A percentile compares a stretch with the other conserved stretches of the same genome.
phyloP scores from a whole-genome alignment of 768 basidiomycete genomes.

The Chiua virens region DNA sequence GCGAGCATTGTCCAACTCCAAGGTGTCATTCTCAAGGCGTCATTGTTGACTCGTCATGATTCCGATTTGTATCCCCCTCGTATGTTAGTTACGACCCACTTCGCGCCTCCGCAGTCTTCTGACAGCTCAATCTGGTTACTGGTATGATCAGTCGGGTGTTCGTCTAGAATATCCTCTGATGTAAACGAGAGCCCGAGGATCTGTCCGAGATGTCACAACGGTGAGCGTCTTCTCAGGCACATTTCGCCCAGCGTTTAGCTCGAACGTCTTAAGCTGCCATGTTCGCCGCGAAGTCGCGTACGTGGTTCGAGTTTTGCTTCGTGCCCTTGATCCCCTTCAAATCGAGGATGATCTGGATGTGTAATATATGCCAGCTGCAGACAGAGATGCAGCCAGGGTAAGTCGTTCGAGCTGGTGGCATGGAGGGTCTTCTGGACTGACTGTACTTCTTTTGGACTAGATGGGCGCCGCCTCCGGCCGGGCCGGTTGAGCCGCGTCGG shows the following conservation, averaged over 20 bases:
- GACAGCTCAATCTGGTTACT: background rate
- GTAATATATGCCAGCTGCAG: slow-evolving; percentile 69
- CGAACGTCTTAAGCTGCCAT: slow-evolving; percentile 48
- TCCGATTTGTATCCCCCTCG: slow-evolving; percentile 53
- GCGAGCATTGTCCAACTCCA: no score
- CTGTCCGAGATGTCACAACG: slow-evolving; percentile 74
- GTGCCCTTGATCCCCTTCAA: slow-evolving; percentile 68
- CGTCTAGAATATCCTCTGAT: slow-evolving; percentile 56
- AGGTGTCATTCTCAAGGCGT: no score
- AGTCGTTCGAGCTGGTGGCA: slow-evolving; percentile 17
- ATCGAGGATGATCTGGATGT: slow-evolving; percentile 65
- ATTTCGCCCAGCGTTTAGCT: background rate
- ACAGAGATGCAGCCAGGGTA: slow-evolving; percentile 52
- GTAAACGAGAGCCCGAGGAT: slow-evolving; percentile 52
- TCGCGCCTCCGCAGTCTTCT: slow-evolving; percentile 7
- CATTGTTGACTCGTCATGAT: background rate
- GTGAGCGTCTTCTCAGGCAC: slow-evolving; percentile 36
- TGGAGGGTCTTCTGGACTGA: background rate
- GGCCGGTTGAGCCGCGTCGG: no score
- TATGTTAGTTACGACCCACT: slow-evolving; percentile 37
- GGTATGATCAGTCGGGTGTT: slow-evolving; percentile 57
- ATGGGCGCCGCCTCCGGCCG: no score
- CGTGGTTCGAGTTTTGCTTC: slow-evolving; percentile 77
- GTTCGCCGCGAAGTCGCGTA: slow-evolving; percentile 59
- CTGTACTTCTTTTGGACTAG: no score